Evolutionary conservation across 2,329 filamentous ascomycete species (phyloP), one percentile per base, ranked within the genome.

Genomic region (Claviceps lovelessii): DNA sequence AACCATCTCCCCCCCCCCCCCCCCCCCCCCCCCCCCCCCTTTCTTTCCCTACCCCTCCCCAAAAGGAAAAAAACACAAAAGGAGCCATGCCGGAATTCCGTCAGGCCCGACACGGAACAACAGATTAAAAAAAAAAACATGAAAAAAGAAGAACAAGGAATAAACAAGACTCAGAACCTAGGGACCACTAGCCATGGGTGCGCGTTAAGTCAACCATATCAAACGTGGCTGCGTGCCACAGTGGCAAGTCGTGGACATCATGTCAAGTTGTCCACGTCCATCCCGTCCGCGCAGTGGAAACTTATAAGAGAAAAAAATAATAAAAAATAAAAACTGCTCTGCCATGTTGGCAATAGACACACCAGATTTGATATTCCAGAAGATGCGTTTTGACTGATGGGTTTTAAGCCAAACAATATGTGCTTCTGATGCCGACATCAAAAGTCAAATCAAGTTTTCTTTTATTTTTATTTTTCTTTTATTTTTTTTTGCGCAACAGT

Each of bases 191-290:
- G 52, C 49, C 49, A 45, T 37, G 23, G 49, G n/a, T 41, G 39
- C 29, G 37, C n/a, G 56, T 56, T 47, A 53, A 57, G 52, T 44
- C 53, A 51, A 46, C 56, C 51, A 56, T 50, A 54, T 49, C 55
- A 55, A 52, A 53, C 56, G 54, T 53, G 53, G 49, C 49, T 52
- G 54, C 56, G 51, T 55, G 54, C 46, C 57, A 54, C 57, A 54
- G 47, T 4, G n/a, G 52, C 52, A 59, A 54, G 45, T 51, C 48
- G 56, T 55, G 39, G 31, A 44, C 47, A 52, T 28, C 17, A 37
- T 47, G 31, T 55, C 19, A 58, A 60, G 56, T 63, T 58, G 56
- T 65, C 63, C 62, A 61, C 56, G 58, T 50, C 52, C 52, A 15
- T 48, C 23, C 45, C 33, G 46, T 23, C 23, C 23, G 17, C 29